Base-by-base conservation (phyloP, 2,329 filamentous ascomycete genomes). In the Penicillium hordei region DNA sequence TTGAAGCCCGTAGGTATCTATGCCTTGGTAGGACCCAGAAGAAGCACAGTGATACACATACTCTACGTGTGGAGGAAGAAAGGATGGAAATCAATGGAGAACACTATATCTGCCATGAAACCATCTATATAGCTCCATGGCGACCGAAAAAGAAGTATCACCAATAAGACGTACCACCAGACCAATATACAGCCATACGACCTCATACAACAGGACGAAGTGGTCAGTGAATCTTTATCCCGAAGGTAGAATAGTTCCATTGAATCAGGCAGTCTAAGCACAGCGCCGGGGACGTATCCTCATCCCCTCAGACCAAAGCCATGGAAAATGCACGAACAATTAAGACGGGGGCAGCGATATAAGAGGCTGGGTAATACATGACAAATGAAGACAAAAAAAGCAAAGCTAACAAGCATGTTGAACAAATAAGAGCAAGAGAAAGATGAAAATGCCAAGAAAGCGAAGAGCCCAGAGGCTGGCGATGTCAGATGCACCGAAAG, bases 321-420 rank as follows among this genome's bases (percentile, higher is more conserved):
- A 56, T 33, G 52, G 42, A 21, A 57, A 53, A 42, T 46, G 49
- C 42, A 15, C 40, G 23, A 34, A 50, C 45, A 50, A 51, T 55
- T 51, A 55, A 36, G 31, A n/a, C 31, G 21, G 36, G 17, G 21
- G n/a, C 19, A 40, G 23, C 25, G 42, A 17, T 12, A 36, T 5
- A 48, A 23, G 9, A 42, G 25, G 42, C 42, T 45, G 48, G 12
- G 12, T 46, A 15, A 34, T 53, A 57, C 42, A 53, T 15, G 48
- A 29, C n/a, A 36, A 31, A 45, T n/a, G 6, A 10, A 40, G 8
- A 25, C 8, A n/a, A 33, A 34, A 27, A 23, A 50, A 43, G 21
- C 23, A 51, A 43, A 44, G 53, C 53, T 55, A 51, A 55, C 23
- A 29, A 31, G 46, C 53, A 55, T 27, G 44, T 31, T 50, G 19